Base-by-base conservation (phyloP, 768 basidiomycete genomes). In the Melanogaster broomeanus region DNA sequence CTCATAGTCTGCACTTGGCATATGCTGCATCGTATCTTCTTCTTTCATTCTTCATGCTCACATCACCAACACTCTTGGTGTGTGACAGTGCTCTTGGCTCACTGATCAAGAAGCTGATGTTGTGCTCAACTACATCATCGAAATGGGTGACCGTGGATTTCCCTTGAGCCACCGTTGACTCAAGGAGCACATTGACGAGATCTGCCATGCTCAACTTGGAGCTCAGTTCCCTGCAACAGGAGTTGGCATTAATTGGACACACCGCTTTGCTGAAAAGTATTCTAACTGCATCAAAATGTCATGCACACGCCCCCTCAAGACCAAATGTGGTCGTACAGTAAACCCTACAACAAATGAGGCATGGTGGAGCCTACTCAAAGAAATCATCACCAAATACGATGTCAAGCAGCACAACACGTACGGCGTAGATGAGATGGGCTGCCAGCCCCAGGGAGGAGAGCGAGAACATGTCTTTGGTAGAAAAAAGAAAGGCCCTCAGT, bases 221-320 rank as follows among this genome's bases (percentile, higher is more conserved):
- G 46, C 57, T 33, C 21, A 53, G 39, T 74, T 72, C 50, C 71
- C 64, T 9, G 42, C 8, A 25, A 27, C 5, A 16, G 69, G 72
- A 31, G 67, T 76, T 31, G 72, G 75, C 1, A 61, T 63, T 30
- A 63, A 72, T 19, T 77, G 72, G 74, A 68, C 68, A 6, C 30
- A 64, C 16, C 34, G 52, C 15, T 70, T 70, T 42, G 52, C 64
- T 10, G 52, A 61, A 50, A 64, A 65, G 51, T 62, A 77, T 46
- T 45, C 46, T 1, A 48, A 70, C 21, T 18, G 40, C 5, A 48
- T 77, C 12, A 55, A 64, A 15, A 55, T 55, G 15, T 69, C 58
- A 37, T 65, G 66, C 59, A 56, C 70, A 12, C 44, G 49, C 25
- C 56, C 69, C 13, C 65, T 77, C 1, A 73, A 78, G 31, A 53